Evolutionary conservation across 257 asterid species (phyloP), one percentile per base, ranked within the genome.

Genomic region (Lantana camara): DNA sequence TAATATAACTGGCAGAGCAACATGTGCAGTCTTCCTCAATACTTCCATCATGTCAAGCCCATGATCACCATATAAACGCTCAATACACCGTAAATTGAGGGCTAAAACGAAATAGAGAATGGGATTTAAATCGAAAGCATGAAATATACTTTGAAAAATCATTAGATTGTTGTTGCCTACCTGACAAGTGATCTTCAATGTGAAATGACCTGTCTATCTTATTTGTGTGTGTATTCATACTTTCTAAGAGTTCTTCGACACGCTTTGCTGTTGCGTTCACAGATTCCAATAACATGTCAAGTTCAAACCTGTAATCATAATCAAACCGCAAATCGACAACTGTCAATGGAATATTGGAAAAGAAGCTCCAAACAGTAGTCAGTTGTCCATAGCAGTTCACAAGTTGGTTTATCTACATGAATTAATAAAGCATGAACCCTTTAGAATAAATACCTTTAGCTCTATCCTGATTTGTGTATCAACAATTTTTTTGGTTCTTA

Each of bases 1-100:
- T 29, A 80, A 56, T 60, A 80, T 70, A 24, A 76, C 75, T 23
- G 82, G 82, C 53, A 80, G 52, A 0, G 82, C 63, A 61, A 69
- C 73, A 22, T 68, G 45, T 13, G 70, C 68, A 63, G 67, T 80
- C 57, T 56, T 80, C 50, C 75, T 74, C 50, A 80, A 53, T 13
- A 73, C 72, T 38, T 80, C 85, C 71, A 76, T 66, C 52, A 76
- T 82, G 46, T 80, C 85, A 30, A 76, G 90, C 67, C 95, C 95
- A 63, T 76, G 85, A 55, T 76, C 85, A 38, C 85, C 80, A 68
- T 80, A 80, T 50, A 80, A 22, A 19, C 85, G 75, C 52, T 76
- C 85, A 73, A 80, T 73, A 80, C 85, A 80, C 54, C 85, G 73
- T 24, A 73, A 30, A 30, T 76, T 57, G 34, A 80, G 69, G 57